Evolutionary conservation across 176 grass and related monocot genomes (phyloP).

Genomic region (Coix lacrymajobi): DNA sequence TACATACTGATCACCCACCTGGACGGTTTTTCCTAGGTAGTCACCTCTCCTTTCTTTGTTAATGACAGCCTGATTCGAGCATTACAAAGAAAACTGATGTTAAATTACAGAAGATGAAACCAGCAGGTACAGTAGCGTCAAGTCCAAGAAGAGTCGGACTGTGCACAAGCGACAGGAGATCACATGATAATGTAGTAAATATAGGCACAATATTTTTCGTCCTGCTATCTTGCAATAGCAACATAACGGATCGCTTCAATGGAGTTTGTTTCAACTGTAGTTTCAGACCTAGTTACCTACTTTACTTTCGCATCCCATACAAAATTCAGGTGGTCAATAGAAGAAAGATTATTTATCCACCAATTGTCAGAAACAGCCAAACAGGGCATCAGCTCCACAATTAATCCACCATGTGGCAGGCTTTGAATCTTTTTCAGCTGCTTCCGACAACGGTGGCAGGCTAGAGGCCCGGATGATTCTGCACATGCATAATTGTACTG

Average conservation of each 20-base stretch:
- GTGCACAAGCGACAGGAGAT: not conserved
- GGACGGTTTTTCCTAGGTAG: conserved; percentile 97
- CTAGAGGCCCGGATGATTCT: conserved; percentile 43
- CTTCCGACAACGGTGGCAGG: conserved; percentile 43
- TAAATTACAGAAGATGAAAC: conserved; percentile 21
- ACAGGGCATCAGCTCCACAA: conserved; percentile 31
- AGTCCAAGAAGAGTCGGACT: conserved; percentile 7
- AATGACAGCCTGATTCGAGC: conserved; percentile 64
- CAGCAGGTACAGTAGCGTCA: not conserved
- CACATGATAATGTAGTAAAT: conserved; percentile 6
- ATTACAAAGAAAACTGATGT: conserved; percentile 28
- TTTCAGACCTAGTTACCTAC: conserved; percentile 26
- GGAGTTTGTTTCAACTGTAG: conserved; percentile 19
- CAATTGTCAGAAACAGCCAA: conserved; percentile 28
- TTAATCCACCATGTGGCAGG: conserved; percentile 48
- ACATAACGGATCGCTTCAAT: conserved; percentile 11
- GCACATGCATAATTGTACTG: conserved; percentile 48
- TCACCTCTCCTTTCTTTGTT: conserved; percentile 94
- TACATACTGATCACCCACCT: conserved; percentile 43
- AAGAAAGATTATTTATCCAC: conserved; percentile 32
- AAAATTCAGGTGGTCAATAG: conserved; percentile 32
- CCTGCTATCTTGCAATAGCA: not conserved
- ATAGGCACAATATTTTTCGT: not conserved
- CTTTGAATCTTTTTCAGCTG: conserved; percentile 32
- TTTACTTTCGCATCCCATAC: conserved; percentile 26